Conservation (phyloP, 78 protist genomes). For the Dictyostelium purpureum region DNA sequence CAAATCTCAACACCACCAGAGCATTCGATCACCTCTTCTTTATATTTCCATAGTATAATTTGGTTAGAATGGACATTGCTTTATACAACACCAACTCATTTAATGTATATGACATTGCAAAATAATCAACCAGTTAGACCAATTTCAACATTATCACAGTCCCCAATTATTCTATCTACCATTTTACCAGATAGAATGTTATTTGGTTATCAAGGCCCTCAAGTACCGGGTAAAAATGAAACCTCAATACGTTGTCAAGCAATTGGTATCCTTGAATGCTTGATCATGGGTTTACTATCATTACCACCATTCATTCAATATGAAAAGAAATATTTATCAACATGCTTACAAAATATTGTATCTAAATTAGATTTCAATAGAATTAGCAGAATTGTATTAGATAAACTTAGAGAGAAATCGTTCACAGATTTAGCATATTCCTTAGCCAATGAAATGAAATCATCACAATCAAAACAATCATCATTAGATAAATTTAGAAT, state of each 20-base stretch:
- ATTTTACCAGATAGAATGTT: slow-evolving; percentile 57
- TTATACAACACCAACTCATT: slow-evolving; percentile 48
- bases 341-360: slow-evolving; percentile 55
- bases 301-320: slow-evolving; percentile 39
- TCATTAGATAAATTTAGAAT: slow-evolving; percentile 37
- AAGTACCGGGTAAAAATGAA: slow-evolving; percentile 25
- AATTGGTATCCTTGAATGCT: slow-evolving; percentile 32
- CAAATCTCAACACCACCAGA: slow-evolving; percentile 37
- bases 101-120: slow-evolving; percentile 61
- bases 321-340: slow-evolving; percentile 27
- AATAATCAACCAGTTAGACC: slow-evolving; percentile 47
- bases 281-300: slow-evolving; percentile 28
- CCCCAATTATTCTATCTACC: slow-evolving; percentile 37
- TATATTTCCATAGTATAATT: slow-evolving; percentile 40
- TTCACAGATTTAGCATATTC: slow-evolving; percentile 51
- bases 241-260: slow-evolving; percentile 30
- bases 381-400: not conserved
- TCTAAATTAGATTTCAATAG: slow-evolving; percentile 32
- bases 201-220: slow-evolving; percentile 42
- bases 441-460: slow-evolving; percentile 38
- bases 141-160: not conserved
- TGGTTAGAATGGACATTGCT: slow-evolving; percentile 74
- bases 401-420: slow-evolving; percentile 29
- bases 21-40: not conserved
- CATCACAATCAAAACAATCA: slow-evolving; percentile 35